phyloP scores from a whole-genome alignment of 2,329 filamentous ascomycete genomes.

The Lecanicillium sp. region DNA sequence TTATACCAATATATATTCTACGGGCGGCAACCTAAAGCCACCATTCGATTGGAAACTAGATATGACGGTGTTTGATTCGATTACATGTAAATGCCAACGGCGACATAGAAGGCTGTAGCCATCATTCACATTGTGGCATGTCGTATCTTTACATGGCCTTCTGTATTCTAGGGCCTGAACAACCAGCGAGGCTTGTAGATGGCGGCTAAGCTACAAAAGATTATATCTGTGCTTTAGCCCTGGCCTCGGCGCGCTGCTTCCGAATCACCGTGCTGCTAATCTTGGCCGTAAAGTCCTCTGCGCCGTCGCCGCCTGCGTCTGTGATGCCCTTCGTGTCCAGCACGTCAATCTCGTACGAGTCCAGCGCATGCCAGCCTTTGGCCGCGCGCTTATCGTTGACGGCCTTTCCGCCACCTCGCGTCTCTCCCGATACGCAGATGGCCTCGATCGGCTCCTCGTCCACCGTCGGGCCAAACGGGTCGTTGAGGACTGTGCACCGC shows the following conservation, averaged over 20 bases:
- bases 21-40: no score
- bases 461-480: slow-evolving; percentile 86
- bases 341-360: slow-evolving; percentile 85
- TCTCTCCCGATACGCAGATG: slow-evolving; percentile 84
- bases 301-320: slow-evolving; percentile 37
- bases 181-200: no score
- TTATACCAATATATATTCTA: no score
- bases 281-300: slow-evolving; percentile 68
- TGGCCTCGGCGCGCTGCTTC: slow-evolving; percentile 36
- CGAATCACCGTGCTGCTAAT: slow-evolving; percentile 88
- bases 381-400: slow-evolving; percentile 79
- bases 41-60: no score
- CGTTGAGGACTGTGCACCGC: slow-evolving; percentile 77
- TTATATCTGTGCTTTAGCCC: slow-evolving; percentile 13
- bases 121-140: no score
- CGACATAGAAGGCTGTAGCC: no score
- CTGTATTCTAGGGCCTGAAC: no score
- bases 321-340: slow-evolving; percentile 51
- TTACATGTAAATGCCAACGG: no score
- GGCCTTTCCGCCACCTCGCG: slow-evolving; percentile 71
- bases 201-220: no score
- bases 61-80: no score
- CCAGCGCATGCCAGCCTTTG: slow-evolving; percentile 68
- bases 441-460: slow-evolving; percentile 72
- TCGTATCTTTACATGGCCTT: no score